Evolutionary conservation across 2,329 filamentous ascomycete genomes (phyloP).

Genomic region (Emergomyces orientalis): DNA sequence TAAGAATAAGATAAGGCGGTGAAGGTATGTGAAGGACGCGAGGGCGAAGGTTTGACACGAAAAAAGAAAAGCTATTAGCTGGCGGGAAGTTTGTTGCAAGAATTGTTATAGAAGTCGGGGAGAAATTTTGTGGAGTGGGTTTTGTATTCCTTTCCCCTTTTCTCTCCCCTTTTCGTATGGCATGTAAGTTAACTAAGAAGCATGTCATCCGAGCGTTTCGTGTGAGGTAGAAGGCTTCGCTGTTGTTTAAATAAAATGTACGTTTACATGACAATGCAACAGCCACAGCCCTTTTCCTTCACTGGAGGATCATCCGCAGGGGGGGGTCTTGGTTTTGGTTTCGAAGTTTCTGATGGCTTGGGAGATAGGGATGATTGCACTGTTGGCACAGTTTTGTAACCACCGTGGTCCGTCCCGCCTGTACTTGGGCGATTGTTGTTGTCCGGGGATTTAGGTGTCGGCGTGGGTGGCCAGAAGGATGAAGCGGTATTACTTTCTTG

Average conservation of each 20-base stretch:
- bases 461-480: conserved; percentile 22
- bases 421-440: conserved; percentile 30
- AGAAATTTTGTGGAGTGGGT: neutral
- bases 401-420: conserved; percentile 33
- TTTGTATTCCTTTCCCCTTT: neutral
- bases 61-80: neutral
- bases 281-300: conserved; percentile 56
- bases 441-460: conserved; percentile 26
- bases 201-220: neutral
- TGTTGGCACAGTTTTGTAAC: conserved; percentile 44
- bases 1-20: neutral
- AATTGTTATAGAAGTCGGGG: too few species aligned
- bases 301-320: conserved; percentile 48
- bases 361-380: conserved; percentile 31
- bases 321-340: conserved; percentile 38
- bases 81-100: neutral
- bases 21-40: neutral
- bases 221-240: neutral
- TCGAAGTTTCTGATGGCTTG: conserved; percentile 29
- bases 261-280: conserved; percentile 65
- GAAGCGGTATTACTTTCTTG: conserved; percentile 4
- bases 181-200: neutral
- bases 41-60: neutral
- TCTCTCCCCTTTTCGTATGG: neutral
- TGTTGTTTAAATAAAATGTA: neutral